Conservation (phyloP, 441 rosid species). For the Biscutella auriculata region DNA sequence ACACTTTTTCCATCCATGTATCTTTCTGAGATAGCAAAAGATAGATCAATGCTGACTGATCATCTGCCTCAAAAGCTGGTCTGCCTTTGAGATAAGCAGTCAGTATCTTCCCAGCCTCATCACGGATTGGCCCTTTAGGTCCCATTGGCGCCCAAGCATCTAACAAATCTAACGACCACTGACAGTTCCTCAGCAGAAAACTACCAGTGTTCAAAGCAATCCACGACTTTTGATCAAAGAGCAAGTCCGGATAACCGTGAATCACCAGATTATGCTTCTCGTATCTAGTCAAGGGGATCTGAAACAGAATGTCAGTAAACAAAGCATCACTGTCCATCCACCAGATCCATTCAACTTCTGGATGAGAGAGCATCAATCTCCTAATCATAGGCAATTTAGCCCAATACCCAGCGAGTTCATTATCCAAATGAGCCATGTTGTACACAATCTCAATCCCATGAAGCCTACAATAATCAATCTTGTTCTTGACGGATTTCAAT, state of each 20-base stretch:
- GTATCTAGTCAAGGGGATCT: slow-evolving; percentile 61
- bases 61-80: slow-evolving; percentile 94
- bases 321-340: slow-evolving; percentile 99
- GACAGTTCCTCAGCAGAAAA: slow-evolving; percentile 80
- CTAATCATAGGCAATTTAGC: slow-evolving; percentile 88
- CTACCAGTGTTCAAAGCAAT: slow-evolving; percentile 92
- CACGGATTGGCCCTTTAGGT: slow-evolving; percentile 75
- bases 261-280: slow-evolving; percentile 59
- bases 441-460: slow-evolving; percentile 95
- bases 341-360: slow-evolving; percentile 94
- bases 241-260: slow-evolving; percentile 81
- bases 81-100: slow-evolving; percentile 81
- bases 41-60: slow-evolving; percentile 90
- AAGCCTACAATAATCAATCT: slow-evolving; percentile 92
- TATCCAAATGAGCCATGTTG: slow-evolving; percentile 91
- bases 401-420: slow-evolving; percentile 90
- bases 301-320: slow-evolving; percentile 91
- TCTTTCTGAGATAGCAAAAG: slow-evolving; percentile 70
- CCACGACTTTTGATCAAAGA: slow-evolving; percentile 86
- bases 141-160: slow-evolving; percentile 99
- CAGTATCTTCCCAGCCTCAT: slow-evolving; percentile 82
- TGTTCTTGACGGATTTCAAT: slow-evolving; percentile 79
- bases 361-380: slow-evolving; percentile 80
- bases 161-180: slow-evolving; percentile 88
- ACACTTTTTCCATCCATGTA: slow-evolving; percentile 83